phyloP scores from a whole-genome alignment of 73 alveolate species.

The Symbiodinium natans region DNA sequence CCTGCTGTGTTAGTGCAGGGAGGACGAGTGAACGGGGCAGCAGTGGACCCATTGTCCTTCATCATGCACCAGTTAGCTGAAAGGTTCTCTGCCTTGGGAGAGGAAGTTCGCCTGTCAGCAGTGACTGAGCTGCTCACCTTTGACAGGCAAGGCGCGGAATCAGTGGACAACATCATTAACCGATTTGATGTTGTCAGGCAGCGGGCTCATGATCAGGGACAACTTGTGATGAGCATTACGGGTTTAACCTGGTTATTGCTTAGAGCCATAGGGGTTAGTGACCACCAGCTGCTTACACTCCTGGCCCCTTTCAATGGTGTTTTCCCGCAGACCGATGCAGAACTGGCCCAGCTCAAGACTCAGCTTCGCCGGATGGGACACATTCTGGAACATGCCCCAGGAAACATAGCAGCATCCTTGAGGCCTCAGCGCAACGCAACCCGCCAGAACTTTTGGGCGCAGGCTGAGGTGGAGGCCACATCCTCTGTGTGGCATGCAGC shows the following conservation, averaged over 20 bases:
- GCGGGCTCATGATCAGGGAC: background rate
- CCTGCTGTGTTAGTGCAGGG: background rate
- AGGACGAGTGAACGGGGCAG: background rate
- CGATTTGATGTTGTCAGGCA: background rate
- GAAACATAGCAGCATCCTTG: background rate
- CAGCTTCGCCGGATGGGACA: conserved; percentile 14
- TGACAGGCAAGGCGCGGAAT: background rate
- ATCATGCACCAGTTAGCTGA: background rate
- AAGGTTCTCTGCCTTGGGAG: background rate
- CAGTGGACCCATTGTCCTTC: background rate
- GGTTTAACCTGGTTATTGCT: background rate
- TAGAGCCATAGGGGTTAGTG: background rate
- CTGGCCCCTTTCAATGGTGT: background rate
- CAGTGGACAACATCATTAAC: background rate
- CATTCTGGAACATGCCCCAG: conserved; percentile 2
- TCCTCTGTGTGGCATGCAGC: too few species aligned
- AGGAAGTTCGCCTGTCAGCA: background rate
- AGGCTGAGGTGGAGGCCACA: too few species aligned
- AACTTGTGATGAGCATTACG: background rate
- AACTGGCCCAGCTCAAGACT: background rate
- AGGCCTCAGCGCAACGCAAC: background rate
- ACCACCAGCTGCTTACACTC: background rate
- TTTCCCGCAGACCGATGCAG: background rate
- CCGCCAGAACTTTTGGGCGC: too few species aligned
- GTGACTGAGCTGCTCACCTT: background rate